A percentile compares a stretch with the other conserved stretches of the same genome.
Evolutionary conservation across 2,329 filamentous ascomycete species (phyloP).

Genomic region (Verticillium alfalfae): DNA sequence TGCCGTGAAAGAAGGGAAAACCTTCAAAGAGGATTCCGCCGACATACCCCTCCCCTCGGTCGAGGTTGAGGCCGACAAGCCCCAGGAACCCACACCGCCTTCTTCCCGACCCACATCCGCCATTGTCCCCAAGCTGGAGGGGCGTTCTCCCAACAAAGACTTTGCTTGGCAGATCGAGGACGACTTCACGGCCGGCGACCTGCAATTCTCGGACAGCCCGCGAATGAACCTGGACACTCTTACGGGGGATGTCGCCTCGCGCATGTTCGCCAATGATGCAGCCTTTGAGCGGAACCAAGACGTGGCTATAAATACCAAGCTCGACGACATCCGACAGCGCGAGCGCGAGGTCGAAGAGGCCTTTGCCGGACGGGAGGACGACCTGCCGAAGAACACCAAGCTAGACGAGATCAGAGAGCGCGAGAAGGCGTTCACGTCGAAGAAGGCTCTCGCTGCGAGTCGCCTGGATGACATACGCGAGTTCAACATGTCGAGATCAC

Average conservation of each 20-base stretch:
- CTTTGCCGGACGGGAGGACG: background rate
- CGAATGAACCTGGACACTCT: conserved; percentile 34
- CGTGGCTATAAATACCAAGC: conserved; percentile 35
- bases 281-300: conserved; percentile 19
- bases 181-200: conserved; percentile 51
- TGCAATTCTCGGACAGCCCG: conserved; percentile 53
- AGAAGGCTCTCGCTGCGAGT: conserved; percentile 39
- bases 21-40: conserved; percentile 3
- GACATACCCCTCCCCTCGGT: conserved; percentile 26
- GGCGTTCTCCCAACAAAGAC: conserved; percentile 41
- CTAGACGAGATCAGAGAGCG: conserved; percentile 42
- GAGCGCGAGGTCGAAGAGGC: conserved; percentile 28
- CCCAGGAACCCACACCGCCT: conserved; percentile 9
- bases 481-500: conserved; percentile 38
- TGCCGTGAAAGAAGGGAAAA: conserved; percentile 2
- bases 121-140: conserved; percentile 7
- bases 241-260: conserved; percentile 17
- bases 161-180: conserved; percentile 52
- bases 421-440: conserved; percentile 38
- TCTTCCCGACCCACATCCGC: conserved; percentile 14
- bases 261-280: conserved; percentile 18
- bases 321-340: conserved; percentile 37
- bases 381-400: conserved; percentile 30
- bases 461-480: conserved; percentile 48
- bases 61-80: conserved; percentile 22